These are phyloP conservation scores for thale cress (Arabidopsis thaliana) DNA, from an alignment of 345 rosid genomes.

Conservation along the genomic window TAIR10.1 NC_003076.8:21655001-21655500, in stretches of 20 bases:
- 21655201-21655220: not conserved
- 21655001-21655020: constrained; percentile 65
- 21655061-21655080: constrained; percentile 55
- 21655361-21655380: not conserved
- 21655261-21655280: constrained; percentile 42
- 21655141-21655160: constrained; percentile 54
- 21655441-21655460: constrained; percentile 5
- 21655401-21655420: constrained; percentile 55
- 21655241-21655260: constrained; percentile 40
- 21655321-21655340: constrained; percentile 50
- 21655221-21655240: constrained; percentile 43
- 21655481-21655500: too few relatives aligned
- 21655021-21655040: constrained; percentile 74
- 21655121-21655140: constrained; percentile 56
- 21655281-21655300: constrained; percentile 60
- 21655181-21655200: constrained; percentile 34
- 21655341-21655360: constrained; percentile 51
- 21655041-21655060: constrained; percentile 59
- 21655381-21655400: constrained; percentile 48
- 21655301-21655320: constrained; percentile 45
- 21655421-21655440: not conserved
- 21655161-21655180: constrained; percentile 53
- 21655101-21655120: constrained; percentile 58
- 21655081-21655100: constrained; percentile 58
- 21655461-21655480: too few relatives aligned